These are phyloP conservation scores for Colletotrichum nymphaeae DNA, from an alignment of 2,329 filamentous ascomycete genomes.

Conservation along the genomic window DNA sequence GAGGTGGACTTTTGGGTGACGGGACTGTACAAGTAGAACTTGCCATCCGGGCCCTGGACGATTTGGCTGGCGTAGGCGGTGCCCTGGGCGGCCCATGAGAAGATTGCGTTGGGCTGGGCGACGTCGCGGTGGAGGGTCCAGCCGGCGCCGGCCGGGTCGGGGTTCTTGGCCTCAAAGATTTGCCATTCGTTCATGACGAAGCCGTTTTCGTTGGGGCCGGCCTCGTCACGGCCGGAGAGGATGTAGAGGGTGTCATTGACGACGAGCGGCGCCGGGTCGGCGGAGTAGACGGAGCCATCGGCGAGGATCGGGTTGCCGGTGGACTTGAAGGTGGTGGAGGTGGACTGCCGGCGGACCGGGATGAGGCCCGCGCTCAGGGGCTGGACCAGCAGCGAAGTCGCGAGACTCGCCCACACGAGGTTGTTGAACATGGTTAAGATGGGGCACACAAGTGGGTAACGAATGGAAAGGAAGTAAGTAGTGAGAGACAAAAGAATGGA, in stretches of 20 bases:
- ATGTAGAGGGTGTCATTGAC: conserved; percentile 50
- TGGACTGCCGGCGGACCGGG: conserved; percentile 28
- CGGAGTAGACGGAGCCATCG: conserved; percentile 51
- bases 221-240: conserved; percentile 48
- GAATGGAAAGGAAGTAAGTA: not conserved
- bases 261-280: conserved; percentile 52
- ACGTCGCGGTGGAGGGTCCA: conserved; percentile 48
- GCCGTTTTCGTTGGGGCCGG: conserved; percentile 41
- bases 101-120: conserved; percentile 44
- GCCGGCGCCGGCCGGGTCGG: conserved; percentile 43
- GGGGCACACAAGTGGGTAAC: not conserved
- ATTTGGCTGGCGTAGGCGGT: conserved; percentile 50
- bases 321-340: conserved; percentile 41
- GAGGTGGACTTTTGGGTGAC: conserved; percentile 43
- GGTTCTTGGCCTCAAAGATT: conserved; percentile 44
- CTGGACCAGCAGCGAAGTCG: conserved; percentile 22
- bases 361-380: conserved; percentile 15
- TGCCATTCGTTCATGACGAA: conserved; percentile 53
- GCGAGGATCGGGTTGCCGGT: conserved; percentile 50
- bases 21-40: conserved; percentile 51
- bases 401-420: conserved; percentile 16
- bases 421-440: conserved; percentile 10
- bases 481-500: not conserved
- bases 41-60: conserved; percentile 46
- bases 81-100: conserved; percentile 48